Evolutionary conservation across 257 asterid species (phyloP).

Genomic region (Fraxinus anomala): DNA sequence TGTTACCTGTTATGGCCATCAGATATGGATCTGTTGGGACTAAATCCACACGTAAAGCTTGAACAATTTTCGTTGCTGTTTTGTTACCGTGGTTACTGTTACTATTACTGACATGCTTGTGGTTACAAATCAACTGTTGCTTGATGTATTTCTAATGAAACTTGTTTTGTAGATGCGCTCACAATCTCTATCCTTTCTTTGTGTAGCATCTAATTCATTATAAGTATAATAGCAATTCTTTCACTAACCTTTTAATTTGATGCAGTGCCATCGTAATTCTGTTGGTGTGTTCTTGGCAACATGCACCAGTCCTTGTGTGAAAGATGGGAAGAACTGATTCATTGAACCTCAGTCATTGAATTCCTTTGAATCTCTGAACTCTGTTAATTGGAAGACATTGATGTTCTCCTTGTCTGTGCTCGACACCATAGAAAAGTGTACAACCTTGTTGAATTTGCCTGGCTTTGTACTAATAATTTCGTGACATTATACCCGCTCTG

Average conservation of each 20-base stretch:
- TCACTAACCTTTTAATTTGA: not conserved
- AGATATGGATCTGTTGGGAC: not conserved
- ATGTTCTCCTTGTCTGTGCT: not conserved
- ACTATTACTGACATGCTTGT: not conserved
- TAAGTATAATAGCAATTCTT: not conserved
- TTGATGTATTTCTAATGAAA: not conserved
- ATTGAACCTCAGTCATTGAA: not conserved
- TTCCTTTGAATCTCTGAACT: not conserved
- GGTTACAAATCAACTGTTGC: not conserved
- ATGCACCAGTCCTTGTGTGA: slow-evolving; percentile 1
- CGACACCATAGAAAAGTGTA: slow-evolving; percentile 5
- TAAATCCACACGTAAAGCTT: not conserved
- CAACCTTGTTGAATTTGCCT: not conserved
- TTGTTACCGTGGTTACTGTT: not conserved
- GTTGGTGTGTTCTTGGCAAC: not conserved
- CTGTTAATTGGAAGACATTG: slow-evolving; percentile 15
- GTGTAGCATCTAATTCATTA: not conserved
- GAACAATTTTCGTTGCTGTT: not conserved
- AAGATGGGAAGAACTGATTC: slow-evolving; percentile 1
- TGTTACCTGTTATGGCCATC: not conserved
- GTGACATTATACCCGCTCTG: slow-evolving; percentile 15
- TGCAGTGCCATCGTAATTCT: slow-evolving; percentile 51
- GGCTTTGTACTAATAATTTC: slow-evolving; percentile 6
- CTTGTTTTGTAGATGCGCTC: not conserved
- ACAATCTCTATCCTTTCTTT: not conserved